Evolutionary conservation across 176 grass and related monocot species (phyloP), one percentile per base, ranked within the genome.

Genomic region (Olyra latifolia): DNA sequence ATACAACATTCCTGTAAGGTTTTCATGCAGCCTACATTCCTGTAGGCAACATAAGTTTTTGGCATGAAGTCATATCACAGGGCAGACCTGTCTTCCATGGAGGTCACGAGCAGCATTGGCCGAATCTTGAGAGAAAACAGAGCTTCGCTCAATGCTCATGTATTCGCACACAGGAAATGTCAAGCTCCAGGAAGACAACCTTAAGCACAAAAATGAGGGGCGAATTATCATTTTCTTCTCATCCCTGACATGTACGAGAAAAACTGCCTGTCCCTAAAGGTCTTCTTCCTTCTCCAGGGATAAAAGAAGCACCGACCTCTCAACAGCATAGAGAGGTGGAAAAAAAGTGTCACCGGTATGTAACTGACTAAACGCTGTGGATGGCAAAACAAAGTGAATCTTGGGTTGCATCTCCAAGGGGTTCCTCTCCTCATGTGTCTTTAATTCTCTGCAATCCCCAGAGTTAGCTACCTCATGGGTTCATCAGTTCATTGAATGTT

Each of bases 261-360:
- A 83, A 77, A 71, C 8, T 48, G n/a, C 76, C 32, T 71, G 22
- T 32, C 62, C 41, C 65, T 25, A 39, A 57, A 81, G 15, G 57
- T 50, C 15, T 64, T 35, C 61, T 54, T 62, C 87, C 24, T 75
- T 81, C 27, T 35, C 38, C 71, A 76, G 46, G 71, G 64, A 56
- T 23, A 47, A 80, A 89, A 76, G 43, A 27, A 76, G 75, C 42
- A 54, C 48, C 84, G 35, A 48, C 47, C 76, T 76, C 44, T 66
- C 71, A 57, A 56, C 64, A 66, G 56, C 47, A 53, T 24, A 69
- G 32, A 44, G 57, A 77, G 64, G 66, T 61, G 22, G 24, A 17
- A 49, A n/a, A 40, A 71, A 77, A 71, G 14, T 72, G 66, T 35
- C 58, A 82, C 73, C 8, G 19, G 43, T 69, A 35, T 56, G 76